These are phyloP conservation scores for Nakazawaea sp. DNA, from an alignment of 805 yeast species.

Conservation along the genomic window DNA sequence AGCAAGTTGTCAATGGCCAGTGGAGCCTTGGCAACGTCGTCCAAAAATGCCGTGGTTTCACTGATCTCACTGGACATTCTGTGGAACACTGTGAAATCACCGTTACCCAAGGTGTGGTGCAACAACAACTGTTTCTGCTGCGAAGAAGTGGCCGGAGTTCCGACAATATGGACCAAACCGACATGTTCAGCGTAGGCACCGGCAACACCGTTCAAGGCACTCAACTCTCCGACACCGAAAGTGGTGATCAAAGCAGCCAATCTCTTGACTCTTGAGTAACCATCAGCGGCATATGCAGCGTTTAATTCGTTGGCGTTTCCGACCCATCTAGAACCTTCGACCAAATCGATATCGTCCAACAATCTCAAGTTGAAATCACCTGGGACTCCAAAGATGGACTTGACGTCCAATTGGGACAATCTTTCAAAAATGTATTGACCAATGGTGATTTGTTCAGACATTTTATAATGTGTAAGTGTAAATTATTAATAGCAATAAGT, in stretches of 20 bases:
- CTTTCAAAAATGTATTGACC: constrained; percentile 79
- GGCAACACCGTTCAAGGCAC: constrained; percentile 80
- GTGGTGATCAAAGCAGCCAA: constrained; percentile 73
- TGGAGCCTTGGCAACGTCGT: constrained; percentile 61
- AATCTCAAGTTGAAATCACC: constrained; percentile 75
- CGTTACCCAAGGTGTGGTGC: constrained; percentile 83
- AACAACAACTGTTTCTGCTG: constrained; percentile 66
- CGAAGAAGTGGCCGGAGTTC: constrained; percentile 73
- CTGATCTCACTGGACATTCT: constrained; percentile 72
- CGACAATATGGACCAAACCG: constrained; percentile 78
- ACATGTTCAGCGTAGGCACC: constrained; percentile 90
- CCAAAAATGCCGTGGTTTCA: constrained; percentile 56
- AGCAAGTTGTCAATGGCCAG: constrained; percentile 68
- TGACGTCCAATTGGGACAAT: constrained; percentile 62
- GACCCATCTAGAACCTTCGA: constrained; percentile 76
- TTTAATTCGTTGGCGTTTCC: constrained; percentile 89
- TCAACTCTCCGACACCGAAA: constrained; percentile 86
- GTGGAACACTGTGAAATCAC: constrained; percentile 73
- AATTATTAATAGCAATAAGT: too few species aligned
- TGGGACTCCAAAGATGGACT: constrained; percentile 73
- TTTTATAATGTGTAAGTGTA: constrained; percentile 5
- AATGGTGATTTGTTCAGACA: constrained; percentile 35
- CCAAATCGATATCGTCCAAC: constrained; percentile 68
- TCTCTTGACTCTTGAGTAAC: constrained; percentile 78
- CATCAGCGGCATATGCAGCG: constrained; percentile 87